Base-by-base conservation (phyloP, 805 yeast genomes). In the Geotrichum ghanense region DNA sequence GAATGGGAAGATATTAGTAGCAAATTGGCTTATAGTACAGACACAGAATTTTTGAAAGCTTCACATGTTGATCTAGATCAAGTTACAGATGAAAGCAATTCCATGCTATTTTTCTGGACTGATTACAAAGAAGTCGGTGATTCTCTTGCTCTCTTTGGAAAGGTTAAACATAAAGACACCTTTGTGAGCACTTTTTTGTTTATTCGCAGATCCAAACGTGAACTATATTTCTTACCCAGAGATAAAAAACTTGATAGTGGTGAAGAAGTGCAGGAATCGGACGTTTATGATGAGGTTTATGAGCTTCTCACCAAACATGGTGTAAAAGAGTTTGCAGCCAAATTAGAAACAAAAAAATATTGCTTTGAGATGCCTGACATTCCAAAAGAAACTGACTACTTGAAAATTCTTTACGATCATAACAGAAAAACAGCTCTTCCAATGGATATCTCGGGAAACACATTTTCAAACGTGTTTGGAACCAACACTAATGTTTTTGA, bases 281-380 rank as follows among this genome's bases (percentile, higher is more conserved):
- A 88, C 50, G 83, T 89, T 14, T 79, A 81, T 52, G 83, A 78
- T 14, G 97, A 90, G 61, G 74, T 90, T 21, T 66, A 77, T 14
- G 84, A 84, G 0, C 61, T 85, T 24, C 63, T 86, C 31, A 62
- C 80, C 66, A 75, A 78, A 51, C 79, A 70, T 58, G 87, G 84
- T 0, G 63, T 86, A 24, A 72, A 71, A 7, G 69, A 71, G 22
- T 70, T 87, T 46, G 79, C 76, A 51, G 78, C 92, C 9, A 85
- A 79, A 62, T 81, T 89, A 0, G 82, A 78, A 54, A 68, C 58
- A 7, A 83, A 73, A 71, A 85, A 84, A 61, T 90, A 90, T 64
- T 92, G 97, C 1, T 92, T 92, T 68, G 97, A 90, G 59, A 61
- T 83, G 19, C 77, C 82, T 0, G 86, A 77, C 6, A 73, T 90